Evolutionary conservation across 2,329 filamentous ascomycete genomes (phyloP), one percentile per base, ranked within the genome.

Genomic region (Fusarium sp.): DNA sequence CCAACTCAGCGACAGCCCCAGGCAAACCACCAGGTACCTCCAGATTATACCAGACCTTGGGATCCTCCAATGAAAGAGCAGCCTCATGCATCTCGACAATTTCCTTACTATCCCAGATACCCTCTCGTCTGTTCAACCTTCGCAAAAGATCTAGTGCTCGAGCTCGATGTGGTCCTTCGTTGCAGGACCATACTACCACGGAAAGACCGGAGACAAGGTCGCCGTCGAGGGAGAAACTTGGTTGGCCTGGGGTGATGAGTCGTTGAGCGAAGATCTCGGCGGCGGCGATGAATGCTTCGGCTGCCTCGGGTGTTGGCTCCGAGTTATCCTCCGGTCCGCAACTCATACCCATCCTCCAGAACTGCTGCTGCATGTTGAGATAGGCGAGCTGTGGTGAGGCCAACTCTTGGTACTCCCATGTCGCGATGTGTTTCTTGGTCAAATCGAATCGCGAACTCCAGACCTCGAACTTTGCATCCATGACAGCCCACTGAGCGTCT

Each of bases 101-200:
- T 13, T 74, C 72, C 15, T 63, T 48, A 13, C 70, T 74, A 12
- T 74, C 70, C 68, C 69, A 73, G 0, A 74, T 41, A 1, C 69
- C 72, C 35, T 74, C 72, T 0, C 62, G 66, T 8, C 70, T 48
- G 11, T 71, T 68, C 9, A 74, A 33, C 5, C 23, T 23, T 2
- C 65, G 49, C 13, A 75, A 15, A 1, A 75, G 9, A 8, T 58
- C n/a, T 3, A 75, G n/a, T 6, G 52, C 70, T 5, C 61, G 68
- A 1, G 31, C 23, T 4, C 52, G 41, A 7, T 49, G 52, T 2
- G 29, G 13, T 0, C 29, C 21, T 11, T 69, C 55, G 0, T 35
- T 21, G 21, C 42, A 62, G 1, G 20, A 37, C 24, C 44, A 53
- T 5, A 69, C 35, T 0, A 62, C 46, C 15, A 69, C 52, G 2